Evolutionary conservation across 2,329 filamentous ascomycete genomes (phyloP), one percentile per base, ranked within the genome.

Genomic region (Xylariaceae sp.): DNA sequence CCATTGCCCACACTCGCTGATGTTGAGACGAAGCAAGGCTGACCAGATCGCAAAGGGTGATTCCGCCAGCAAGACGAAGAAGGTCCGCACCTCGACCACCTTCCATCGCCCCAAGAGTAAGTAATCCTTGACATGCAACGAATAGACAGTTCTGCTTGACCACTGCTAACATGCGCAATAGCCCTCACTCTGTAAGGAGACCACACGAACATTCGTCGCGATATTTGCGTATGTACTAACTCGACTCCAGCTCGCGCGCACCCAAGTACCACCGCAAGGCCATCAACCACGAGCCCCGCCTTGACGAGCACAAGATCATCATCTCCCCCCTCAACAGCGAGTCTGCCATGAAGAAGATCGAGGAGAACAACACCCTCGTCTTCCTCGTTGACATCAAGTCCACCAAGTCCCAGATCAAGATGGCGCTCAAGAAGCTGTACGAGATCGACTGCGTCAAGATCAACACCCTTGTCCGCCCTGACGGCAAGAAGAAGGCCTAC

Each of bases 301-400:
- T 99, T 69, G 94, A 99, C 78, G 89, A 92, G 79, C 89, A 91
- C 84, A 96, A 95, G 86, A 82, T 97, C 74, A 87, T 99, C 75
- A 81, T 97, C 71, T 90, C 96, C 85, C 94, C 94, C 63, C 84
- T 99, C 71, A 99, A 99, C 87, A 99, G 94, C 55, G 94, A 99
- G 87, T 94, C 87, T 71, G 94, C 95, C 70, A 97, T 99, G 92
- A 99, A 99, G 90, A 96, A 96, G 88, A 96, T 99, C 67, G 94
- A 99, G 83, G 94, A 99, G 87, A 91, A 99, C 86, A 99, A 99
- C 85, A 99, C 94, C 64, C 85, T 99, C 46, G 49, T 54, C n/a
- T 96, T 96, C 83, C 95, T 96, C 66, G 90, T 95, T 70, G 88
- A 96, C 66, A 79, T 92, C 75, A 95, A 95, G 87, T 86, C 92